Evolutionary conservation across 257 asterid genomes (phyloP), one percentile per base, ranked within the genome.

Genomic region (Ilex aquifolium): DNA sequence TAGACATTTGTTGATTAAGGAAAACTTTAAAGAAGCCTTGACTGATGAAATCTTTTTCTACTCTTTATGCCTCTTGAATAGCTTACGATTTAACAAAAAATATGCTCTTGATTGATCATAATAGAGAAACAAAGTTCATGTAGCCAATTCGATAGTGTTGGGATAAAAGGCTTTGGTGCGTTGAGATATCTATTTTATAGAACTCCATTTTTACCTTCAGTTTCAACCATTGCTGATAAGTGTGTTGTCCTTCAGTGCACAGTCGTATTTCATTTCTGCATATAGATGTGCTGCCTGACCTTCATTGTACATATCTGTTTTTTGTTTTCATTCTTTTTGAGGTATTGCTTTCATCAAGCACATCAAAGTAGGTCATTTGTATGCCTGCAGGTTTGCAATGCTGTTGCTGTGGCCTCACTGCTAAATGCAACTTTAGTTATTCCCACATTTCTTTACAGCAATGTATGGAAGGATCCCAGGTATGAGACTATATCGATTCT

Each of bases 381-480:
- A 13, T 59, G 40, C 56, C 40, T 69, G 69, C 79, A 93, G 99
- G 92, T 93, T 16, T 93, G 99, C 68, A 93, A 93, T 76, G 95
- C 92, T 64, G 96, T 90, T 14, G 89, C 95, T 11, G 92, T 93
- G 61, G 96, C 95, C 32, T 80, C 89, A 69, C 76, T 93, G 27
- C 88, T 90, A 21, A 93, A 93, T 67, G 95, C 99, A 53, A 90
- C 99, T 11, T 77, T 93, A 73, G 95, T 93, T 59, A 84, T 87
- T 63, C 99, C 99, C 12, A 84, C 69, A 68, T 93, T 93, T 77
- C 96, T 90, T 36, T 90, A 87, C 61, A 93, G 99, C 90, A 93
- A 85, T 52, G 99, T 93, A 16, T 93, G 99, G 99, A 84, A 81
- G 70, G 97, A 93, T 73, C 92, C 95, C 31, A 93, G 99, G 99